Evolutionary conservation across 768 basidiomycete species (phyloP), one percentile per base, ranked within the genome.

Genomic region (Lenzites betulinus): DNA sequence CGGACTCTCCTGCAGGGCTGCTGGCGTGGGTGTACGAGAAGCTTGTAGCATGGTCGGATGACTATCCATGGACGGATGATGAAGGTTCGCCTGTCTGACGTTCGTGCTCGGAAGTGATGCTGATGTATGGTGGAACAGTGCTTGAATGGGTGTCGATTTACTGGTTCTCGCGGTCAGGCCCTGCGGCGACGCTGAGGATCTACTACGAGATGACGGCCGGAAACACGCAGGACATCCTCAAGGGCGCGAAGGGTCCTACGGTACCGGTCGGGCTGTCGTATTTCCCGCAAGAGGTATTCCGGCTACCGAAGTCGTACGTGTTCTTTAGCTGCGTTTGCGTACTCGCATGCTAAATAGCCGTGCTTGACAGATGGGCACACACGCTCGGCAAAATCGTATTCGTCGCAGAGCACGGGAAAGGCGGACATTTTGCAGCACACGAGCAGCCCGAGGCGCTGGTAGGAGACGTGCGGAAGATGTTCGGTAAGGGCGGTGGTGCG

Each of bases 101-200:
- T 16, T 7, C 23, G n/a, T n/a, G n/a, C 9, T 16, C 25, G 3
- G 2, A 18, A 20, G n/a, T 3, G 13, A 5, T 6, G 23, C 15
- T 26, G 46, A 20, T 26, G 20, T 1, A 13, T 44, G 18, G 22
- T 18, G 6, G 47, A 2, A 12, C 56, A 85, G 85, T 86, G 1
- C 64, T 88, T 28, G 84, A 82, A 0, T 88, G 85, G 84, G 68
- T 84, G 20, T 85, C 83, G 2, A 74, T 84, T 12, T 85, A 81
- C 65, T 81, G 77, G 75, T 85, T 87, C 70, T 86, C 84, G 7
- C 78, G 80, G 9, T 75, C 80, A 0, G 85, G 85, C 0, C 85
- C 87, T 7, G 77, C 83, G 2, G 83, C 86, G 0, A 81, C 86
- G 0, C 20, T 81, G 7, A 75, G 85, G 13, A 85, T 86, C 20